Conservation (phyloP, 1,284 basidiomycete species). For the Cerrena zonata region DNA sequence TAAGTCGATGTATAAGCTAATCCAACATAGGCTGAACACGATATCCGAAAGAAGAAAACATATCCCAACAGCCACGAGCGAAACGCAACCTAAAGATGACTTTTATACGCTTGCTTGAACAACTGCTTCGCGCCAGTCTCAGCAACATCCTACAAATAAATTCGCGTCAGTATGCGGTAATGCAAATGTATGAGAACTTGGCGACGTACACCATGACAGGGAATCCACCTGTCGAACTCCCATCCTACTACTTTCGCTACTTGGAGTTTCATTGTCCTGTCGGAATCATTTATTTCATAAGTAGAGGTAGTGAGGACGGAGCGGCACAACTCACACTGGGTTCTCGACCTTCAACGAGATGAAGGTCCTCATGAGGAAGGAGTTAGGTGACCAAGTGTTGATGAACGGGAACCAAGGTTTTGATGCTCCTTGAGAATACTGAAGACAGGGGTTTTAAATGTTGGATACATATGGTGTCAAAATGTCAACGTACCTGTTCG, state of each 20-base stretch:
- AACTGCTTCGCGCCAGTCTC: conserved; percentile 67
- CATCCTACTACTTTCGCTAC: conserved; percentile 69
- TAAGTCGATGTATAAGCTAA: too few relatives aligned
- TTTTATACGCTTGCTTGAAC: conserved; percentile 24
- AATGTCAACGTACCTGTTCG: conserved; percentile 66
- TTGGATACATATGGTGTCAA: too few relatives aligned
- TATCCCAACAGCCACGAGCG: too few relatives aligned
- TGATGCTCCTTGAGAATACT: conserved; percentile 50
- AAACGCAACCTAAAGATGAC: not conserved
- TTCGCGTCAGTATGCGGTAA: conserved; percentile 2
- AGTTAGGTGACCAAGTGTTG: conserved; percentile 46
- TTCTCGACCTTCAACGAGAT: conserved; percentile 48
- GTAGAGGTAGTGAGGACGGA: not conserved
- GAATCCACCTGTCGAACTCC: conserved; percentile 87
- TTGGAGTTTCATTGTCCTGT: conserved; percentile 68
- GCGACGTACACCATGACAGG: conserved; percentile 76
- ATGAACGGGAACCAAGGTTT: conserved; percentile 44
- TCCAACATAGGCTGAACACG: too few relatives aligned
- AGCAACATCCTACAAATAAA: conserved; percentile 60
- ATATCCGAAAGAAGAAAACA: too few relatives aligned
- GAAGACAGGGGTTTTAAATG: not conserved
- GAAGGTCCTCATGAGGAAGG: conserved; percentile 55
- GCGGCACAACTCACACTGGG: conserved; percentile 46
- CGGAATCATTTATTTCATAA: conserved; percentile 3
- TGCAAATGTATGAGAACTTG: not conserved